These are phyloP conservation scores for Hypoxylon rubiginosum DNA, from an alignment of 2,329 filamentous ascomycete species.

Conservation along the genomic window DNA sequence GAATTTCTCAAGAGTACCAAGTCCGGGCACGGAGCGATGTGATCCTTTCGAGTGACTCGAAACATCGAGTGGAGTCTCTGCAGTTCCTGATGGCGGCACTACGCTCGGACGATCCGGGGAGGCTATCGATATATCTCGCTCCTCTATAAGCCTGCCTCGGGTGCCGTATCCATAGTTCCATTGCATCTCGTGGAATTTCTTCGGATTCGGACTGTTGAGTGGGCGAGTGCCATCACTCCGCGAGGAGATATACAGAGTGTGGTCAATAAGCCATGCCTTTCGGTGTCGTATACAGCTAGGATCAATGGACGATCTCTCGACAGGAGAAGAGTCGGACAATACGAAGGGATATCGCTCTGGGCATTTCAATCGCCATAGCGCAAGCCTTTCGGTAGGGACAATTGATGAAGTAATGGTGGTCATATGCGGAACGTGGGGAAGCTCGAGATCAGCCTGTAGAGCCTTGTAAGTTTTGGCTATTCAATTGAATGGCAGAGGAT, in stretches of 20 bases:
- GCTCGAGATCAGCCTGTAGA: slow-evolving; percentile 56
- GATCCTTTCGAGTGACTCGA: slow-evolving; percentile 36
- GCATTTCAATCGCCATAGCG: slow-evolving; percentile 56
- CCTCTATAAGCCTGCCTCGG: slow-evolving; percentile 53
- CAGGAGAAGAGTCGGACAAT: slow-evolving; percentile 56
- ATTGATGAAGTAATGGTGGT: slow-evolving; percentile 60
- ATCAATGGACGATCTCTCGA: slow-evolving; percentile 45
- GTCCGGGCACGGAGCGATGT: slow-evolving; percentile 41
- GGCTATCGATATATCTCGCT: slow-evolving; percentile 49
- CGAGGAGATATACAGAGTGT: slow-evolving; percentile 59
- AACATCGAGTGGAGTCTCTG: slow-evolving; percentile 38
- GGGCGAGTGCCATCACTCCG: slow-evolving; percentile 55
- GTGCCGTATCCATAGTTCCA: slow-evolving; percentile 52
- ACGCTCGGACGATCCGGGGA: slow-evolving; percentile 39
- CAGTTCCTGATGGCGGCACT: slow-evolving; percentile 35
- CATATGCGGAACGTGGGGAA: slow-evolving; percentile 63
- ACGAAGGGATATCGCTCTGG: slow-evolving; percentile 56
- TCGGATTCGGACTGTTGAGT: slow-evolving; percentile 55
- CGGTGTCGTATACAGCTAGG: slow-evolving; percentile 55
- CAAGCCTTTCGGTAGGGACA: slow-evolving; percentile 55
- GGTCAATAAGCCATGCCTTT: slow-evolving; percentile 60
- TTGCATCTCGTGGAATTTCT: slow-evolving; percentile 58
- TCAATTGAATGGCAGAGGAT: not conserved
- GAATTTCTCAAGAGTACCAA: slow-evolving; percentile 45
- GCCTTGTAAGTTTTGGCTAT: slow-evolving; percentile 18